Evolutionary conservation across 768 basidiomycete genomes (phyloP).

Genomic region (Termitomyces sp.): DNA sequence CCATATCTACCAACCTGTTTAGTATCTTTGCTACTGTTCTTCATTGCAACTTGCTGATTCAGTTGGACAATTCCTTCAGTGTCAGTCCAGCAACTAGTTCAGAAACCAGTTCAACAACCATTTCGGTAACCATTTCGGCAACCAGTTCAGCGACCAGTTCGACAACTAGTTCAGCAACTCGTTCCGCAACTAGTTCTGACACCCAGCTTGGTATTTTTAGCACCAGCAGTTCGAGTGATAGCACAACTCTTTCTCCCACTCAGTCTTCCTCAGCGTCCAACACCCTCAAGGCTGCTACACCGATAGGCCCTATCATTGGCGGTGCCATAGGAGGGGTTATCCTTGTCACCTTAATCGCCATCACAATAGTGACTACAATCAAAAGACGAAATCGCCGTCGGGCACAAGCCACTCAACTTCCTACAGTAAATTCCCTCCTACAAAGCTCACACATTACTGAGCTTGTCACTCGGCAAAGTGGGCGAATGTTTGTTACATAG

Average conservation of each 20-base stretch:
- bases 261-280: neutral
- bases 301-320: neutral
- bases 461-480: neutral
- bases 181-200: neutral
- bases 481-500: too few relatives aligned
- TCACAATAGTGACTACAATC: neutral
- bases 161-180: neutral
- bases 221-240: neutral
- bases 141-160: too few relatives aligned
- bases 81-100: neutral
- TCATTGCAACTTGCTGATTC: too few relatives aligned
- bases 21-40: too few relatives aligned
- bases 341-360: neutral
- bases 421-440: neutral
- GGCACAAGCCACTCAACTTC: neutral
- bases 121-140: too few relatives aligned
- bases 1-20: too few relatives aligned
- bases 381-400: neutral
- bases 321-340: neutral
- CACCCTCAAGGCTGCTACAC: neutral
- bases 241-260: neutral
- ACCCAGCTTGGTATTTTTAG: neutral
- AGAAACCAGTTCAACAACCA: neutral
- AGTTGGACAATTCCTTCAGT: neutral
- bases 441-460: neutral